Evolutionary conservation across 805 yeast species (phyloP), one percentile per base, ranked within the genome.

Genomic region (Starmerella kuoi): DNA sequence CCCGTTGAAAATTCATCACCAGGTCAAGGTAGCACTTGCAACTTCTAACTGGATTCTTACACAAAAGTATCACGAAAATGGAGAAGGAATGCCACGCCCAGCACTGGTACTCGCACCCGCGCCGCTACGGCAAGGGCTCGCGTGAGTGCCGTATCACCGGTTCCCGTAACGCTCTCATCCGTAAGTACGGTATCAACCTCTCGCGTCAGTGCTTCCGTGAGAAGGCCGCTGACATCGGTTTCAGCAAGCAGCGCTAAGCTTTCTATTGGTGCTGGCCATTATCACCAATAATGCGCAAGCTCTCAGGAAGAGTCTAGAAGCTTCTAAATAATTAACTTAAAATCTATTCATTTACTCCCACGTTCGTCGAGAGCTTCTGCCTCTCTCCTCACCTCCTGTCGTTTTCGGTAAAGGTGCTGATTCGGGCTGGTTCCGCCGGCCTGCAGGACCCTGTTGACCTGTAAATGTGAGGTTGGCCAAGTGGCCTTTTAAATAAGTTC

Each of bases 201-300:
- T 88, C 96, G 76, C 94, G 99, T 83, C 99, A 91, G 78, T 88
- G 95, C 76, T 91, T 91, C 97, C 87, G 99, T 79, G 99, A 91
- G 77, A 88, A 77, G 76, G 97, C 99, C 64, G 68, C 75, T 69
- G 97, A 91, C 74, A 91, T 91, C 68, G 99, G 99, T 67, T 91
- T 91, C 94, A 69, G 77, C 91, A 91, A 91, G 77, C 82, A 73
- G 87, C 88, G 95, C 77, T 87, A 87, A 84, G 41, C 40, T 31
- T 23, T 28, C 6, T n/a, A 22, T 22, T 15, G 25, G 21, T 18
- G 22, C 20, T 17, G 27, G 12, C 38, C 33, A n/a, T 11, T 11
- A 15, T 17, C 12, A 14, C 9, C 12, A 15, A n/a, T 12, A 9
- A 5, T 18, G 5, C 19, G n/a, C 22, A n/a, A 17, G 5, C 5